Evolutionary conservation across 805 yeast species (phyloP).

Genomic region (Hanseniaspora hatyaiensis): DNA sequence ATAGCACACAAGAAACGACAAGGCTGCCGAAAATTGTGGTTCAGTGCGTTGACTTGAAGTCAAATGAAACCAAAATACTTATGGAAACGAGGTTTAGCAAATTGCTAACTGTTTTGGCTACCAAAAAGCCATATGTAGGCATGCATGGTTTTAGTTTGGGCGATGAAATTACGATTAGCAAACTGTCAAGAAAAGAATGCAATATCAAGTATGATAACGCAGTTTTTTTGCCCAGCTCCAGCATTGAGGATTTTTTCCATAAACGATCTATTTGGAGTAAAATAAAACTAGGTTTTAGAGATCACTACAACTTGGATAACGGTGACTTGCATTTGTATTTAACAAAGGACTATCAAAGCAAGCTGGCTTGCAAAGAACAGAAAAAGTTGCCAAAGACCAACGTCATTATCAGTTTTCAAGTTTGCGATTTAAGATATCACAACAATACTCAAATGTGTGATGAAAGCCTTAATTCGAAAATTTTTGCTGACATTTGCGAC

Average conservation of each 20-base stretch:
- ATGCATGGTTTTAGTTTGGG: no score
- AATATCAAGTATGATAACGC: conserved; percentile 24
- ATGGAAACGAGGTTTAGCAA: no score
- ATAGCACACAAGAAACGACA: no score
- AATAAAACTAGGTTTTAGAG: conserved; percentile 28
- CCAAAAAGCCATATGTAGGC: no score
- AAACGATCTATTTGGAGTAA: conserved; percentile 29
- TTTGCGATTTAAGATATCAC: neutral
- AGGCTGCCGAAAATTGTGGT: no score
- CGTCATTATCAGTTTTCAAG: conserved; percentile 5
- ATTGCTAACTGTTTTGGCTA: no score
- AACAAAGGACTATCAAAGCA: no score
- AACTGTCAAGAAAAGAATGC: no score
- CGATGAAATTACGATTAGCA: no score
- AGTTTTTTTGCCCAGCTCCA: conserved; percentile 25
- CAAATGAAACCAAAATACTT: no score
- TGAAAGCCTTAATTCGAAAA: neutral
- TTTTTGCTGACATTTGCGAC: neutral
- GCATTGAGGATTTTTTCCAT: conserved; percentile 26
- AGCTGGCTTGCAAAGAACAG: neutral
- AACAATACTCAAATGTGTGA: neutral
- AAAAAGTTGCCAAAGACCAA: neutral
- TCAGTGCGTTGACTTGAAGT: no score
- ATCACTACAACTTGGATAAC: conserved; percentile 31
- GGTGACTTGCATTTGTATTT: conserved; percentile 29